Evolutionary conservation across 129 eudicot genomes (phyloP), one percentile per base, ranked within the genome.

Genomic region (Centaurea solstitialis): DNA sequence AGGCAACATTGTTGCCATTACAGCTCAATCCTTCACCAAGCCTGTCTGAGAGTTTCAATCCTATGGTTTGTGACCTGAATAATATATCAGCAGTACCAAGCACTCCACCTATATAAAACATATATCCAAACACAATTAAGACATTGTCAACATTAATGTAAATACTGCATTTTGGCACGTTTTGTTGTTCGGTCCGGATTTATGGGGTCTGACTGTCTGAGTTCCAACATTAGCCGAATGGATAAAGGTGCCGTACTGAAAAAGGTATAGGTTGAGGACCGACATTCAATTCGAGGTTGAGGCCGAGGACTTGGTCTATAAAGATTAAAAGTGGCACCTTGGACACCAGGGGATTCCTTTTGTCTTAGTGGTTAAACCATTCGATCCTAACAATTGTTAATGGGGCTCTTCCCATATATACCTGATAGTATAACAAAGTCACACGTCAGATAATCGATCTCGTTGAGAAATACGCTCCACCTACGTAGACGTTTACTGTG

Each of bases 341-440:
- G 30, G 30, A 26, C 30, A 26, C 30, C 2, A 26, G 30, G 30
- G 30, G 30, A 26, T 26, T 26, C 30, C 30, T 26, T 26, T 26
- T 26, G 2, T 26, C 30, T 2, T 26, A 26, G 30, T 26, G 30
- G 30, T 2, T 26, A 26, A 26, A 26, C 30, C 30, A 1, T 26
- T 26, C 30, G 30, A 26, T 26, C 30, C 30, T 26, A 26, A 26
- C 30, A 26, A 2, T 26, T 26, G 30, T 33, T 33, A 33, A 3
- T 33, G 21, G 62, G 21, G 3, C 21, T 4, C 21, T 53, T 57
- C 22, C 9, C 65, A 57, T 57, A 6, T 57, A 17, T 68, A 82
- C 88, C 91, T 69, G 91, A 82, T 77, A 88, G 81, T 39, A 88
- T 47, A 41, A 88, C 89, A 82, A 85, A 84, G 68, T 88, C 89